Conservation (phyloP, 1,284 basidiomycete genomes). For the Ganoderma meredithae region DNA sequence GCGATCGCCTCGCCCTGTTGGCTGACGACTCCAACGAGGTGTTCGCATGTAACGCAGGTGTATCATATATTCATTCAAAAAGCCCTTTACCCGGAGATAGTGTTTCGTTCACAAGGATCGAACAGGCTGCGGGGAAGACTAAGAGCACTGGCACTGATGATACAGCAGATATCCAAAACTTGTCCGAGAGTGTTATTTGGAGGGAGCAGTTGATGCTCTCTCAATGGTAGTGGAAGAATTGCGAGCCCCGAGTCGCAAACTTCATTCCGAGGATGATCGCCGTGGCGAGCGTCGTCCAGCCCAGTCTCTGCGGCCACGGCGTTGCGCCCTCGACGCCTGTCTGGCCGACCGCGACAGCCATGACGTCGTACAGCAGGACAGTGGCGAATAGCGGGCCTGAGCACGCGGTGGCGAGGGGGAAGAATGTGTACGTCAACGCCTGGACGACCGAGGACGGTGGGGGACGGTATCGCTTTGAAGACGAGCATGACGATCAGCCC, state of each 20-base stretch:
- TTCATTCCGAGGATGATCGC: slow-evolving; percentile 35
- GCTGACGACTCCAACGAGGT: neutral
- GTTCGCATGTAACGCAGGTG: neutral
- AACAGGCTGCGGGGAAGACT: too few species aligned
- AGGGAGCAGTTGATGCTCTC: too few species aligned
- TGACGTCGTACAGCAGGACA: slow-evolving; percentile 40
- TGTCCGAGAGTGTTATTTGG: neutral
- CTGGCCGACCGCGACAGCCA: slow-evolving; percentile 40
- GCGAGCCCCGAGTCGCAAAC: slow-evolving; percentile 9
- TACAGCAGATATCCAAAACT: neutral
- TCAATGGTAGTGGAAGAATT: slow-evolving; percentile 13
- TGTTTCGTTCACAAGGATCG: neutral
- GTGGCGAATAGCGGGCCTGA: slow-evolving; percentile 41
- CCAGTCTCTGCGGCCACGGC: slow-evolving; percentile 37
- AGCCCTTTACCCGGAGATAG: neutral
- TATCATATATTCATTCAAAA: slow-evolving; percentile 3
- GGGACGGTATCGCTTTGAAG: slow-evolving; percentile 28
- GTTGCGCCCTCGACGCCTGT: slow-evolving; percentile 30
- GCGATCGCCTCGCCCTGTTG: neutral
- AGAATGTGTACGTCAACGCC: slow-evolving; percentile 35
- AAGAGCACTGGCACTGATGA: neutral
- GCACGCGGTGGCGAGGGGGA: slow-evolving; percentile 35
- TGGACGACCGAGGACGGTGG: slow-evolving; percentile 35
- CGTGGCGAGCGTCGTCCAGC: slow-evolving; percentile 38
- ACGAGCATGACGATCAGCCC: neutral